Percentiles rank a stretch among this genome's conserved stretches.
These are phyloP conservation scores for Hypoxylon sp. DNA, from an alignment of 2,329 filamentous ascomycete species.

Conservation along the genomic window DNA sequence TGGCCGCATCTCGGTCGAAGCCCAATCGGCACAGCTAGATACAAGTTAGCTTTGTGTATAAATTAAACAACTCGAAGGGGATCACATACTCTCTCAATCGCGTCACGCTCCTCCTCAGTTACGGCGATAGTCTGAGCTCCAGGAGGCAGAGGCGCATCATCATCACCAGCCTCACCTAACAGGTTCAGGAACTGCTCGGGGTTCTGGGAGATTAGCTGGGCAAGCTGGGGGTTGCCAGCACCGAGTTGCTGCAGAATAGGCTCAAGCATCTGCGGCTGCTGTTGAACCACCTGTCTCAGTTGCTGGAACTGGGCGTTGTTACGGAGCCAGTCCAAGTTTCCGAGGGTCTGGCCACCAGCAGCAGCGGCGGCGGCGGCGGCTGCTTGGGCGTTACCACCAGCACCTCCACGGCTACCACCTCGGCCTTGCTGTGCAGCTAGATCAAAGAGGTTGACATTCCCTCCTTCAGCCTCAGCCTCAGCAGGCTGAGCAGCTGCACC, in stretches of 20 bases:
- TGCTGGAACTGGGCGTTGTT: constrained; percentile 99
- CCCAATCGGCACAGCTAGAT: constrained; percentile 88
- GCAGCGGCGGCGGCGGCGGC: constrained; percentile 61
- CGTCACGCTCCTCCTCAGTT: constrained; percentile 95
- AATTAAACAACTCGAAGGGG: constrained; percentile 18
- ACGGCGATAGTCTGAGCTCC: constrained; percentile 92
- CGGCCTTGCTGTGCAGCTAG: constrained; percentile 84
- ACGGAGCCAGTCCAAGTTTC: constrained; percentile 92
- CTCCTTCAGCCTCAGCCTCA: constrained; percentile 62
- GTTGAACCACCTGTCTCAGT: constrained; percentile 95
- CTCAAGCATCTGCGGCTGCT: constrained; percentile 98
- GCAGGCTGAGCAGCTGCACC: constrained; percentile 59
- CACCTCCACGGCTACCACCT: constrained; percentile 60
- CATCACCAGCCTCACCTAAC: constrained; percentile 87
- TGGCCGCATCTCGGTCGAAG: constrained; percentile 92
- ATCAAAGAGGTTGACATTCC: constrained; percentile 90
- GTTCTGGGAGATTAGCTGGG: constrained; percentile 90
- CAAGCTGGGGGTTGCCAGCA: constrained; percentile 93
- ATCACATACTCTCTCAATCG: constrained; percentile 89
- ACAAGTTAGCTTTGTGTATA: constrained; percentile 30
- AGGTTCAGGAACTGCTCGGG: constrained; percentile 94
- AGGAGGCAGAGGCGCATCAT: constrained; percentile 86
- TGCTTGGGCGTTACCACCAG: constrained; percentile 59
- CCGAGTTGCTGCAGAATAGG: constrained; percentile 97
- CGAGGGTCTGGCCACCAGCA: constrained; percentile 65